Evolutionary conservation across 768 basidiomycete genomes (phyloP).

Genomic region (Leccinum subgranulosum): DNA sequence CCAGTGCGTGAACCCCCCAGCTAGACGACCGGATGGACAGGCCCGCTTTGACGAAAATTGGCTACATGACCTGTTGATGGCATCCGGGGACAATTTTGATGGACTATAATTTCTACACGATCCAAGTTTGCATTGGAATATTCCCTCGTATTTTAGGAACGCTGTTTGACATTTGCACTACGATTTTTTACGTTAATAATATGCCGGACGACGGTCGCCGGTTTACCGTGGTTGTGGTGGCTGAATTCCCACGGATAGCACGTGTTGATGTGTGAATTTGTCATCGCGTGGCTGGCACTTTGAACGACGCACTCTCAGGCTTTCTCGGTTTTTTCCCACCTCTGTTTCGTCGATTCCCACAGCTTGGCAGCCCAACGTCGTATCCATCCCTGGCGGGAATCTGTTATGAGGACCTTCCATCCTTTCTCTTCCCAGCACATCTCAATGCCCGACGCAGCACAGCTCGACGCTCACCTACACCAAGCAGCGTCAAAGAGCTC

Average conservation of each 20-base stretch:
- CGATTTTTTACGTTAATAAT: slow-evolving; percentile 18
- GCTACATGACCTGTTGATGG: slow-evolving; percentile 15
- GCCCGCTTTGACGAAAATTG: background rate
- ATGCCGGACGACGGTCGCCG: slow-evolving; percentile 3
- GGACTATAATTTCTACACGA: slow-evolving; percentile 18
- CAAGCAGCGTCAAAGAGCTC: slow-evolving; percentile 35
- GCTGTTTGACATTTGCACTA: slow-evolving; percentile 10
- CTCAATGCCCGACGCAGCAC: slow-evolving; percentile 40
- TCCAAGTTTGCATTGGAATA: slow-evolving; percentile 18
- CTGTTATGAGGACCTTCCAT: slow-evolving; percentile 43
- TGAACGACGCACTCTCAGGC: slow-evolving; percentile 27
- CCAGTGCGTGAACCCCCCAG: slow-evolving; percentile 29
- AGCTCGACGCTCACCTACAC: slow-evolving; percentile 32
- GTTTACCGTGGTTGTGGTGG: slow-evolving; percentile 16
- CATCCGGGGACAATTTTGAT: slow-evolving; percentile 14
- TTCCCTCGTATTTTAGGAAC: slow-evolving; percentile 15
- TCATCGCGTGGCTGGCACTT: slow-evolving; percentile 13
- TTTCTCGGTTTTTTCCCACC: slow-evolving; percentile 44
- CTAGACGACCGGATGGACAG: slow-evolving; percentile 12
- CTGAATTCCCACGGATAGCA: slow-evolving; percentile 29
- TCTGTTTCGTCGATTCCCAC: slow-evolving; percentile 42
- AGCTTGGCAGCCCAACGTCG: slow-evolving; percentile 37
- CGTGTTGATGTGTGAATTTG: slow-evolving; percentile 29
- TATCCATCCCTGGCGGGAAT: slow-evolving; percentile 41
- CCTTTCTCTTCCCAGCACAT: slow-evolving; percentile 41